Conservation (phyloP, 2,329 filamentous ascomycete species). For the Fusarium sp. region DNA sequence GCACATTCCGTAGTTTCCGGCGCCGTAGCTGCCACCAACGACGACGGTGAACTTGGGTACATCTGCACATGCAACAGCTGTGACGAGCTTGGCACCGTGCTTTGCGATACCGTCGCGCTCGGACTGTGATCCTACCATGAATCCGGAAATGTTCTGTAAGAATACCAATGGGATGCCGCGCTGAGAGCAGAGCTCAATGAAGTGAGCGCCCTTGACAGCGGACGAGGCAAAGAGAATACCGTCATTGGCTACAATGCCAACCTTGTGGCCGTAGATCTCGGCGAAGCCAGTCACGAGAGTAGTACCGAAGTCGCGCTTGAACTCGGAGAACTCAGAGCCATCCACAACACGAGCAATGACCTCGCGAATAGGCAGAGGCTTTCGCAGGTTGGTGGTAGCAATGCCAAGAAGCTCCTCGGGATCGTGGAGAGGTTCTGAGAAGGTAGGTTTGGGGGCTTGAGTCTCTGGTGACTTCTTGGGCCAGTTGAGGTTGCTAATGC, state of each 20-base stretch:
- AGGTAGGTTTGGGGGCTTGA: slow-evolving; percentile 54
- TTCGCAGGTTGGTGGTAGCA: slow-evolving; percentile 87
- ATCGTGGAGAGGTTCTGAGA: slow-evolving; percentile 82
- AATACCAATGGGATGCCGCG: slow-evolving; percentile 91
- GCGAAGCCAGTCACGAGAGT: slow-evolving; percentile 94
- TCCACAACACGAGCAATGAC: slow-evolving; percentile 94
- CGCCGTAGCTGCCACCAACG: slow-evolving; percentile 90
- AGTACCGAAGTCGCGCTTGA: slow-evolving; percentile 90
- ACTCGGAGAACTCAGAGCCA: slow-evolving; percentile 89
- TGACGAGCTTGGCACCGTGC: slow-evolving; percentile 96
- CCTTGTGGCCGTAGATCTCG: slow-evolving; percentile 85
- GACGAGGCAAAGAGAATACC: slow-evolving; percentile 93
- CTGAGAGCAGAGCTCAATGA: slow-evolving; percentile 93
- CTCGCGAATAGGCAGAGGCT: slow-evolving; percentile 86
- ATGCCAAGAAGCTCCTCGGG: slow-evolving; percentile 86
- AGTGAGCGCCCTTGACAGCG: slow-evolving; percentile 93
- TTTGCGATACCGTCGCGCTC: slow-evolving; percentile 97
- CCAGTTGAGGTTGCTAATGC: slow-evolving; percentile 91
- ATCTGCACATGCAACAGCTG: slow-evolving; percentile 90
- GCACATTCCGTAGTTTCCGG: slow-evolving; percentile 99
- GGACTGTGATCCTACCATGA: slow-evolving; percentile 95
- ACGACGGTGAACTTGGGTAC: slow-evolving; percentile 98
- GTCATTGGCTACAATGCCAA: slow-evolving; percentile 95
- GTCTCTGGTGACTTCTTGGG: slow-evolving; percentile 60
- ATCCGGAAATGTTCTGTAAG: slow-evolving; percentile 95